Evolutionary conservation across 2,329 filamentous ascomycete genomes (phyloP).

Genomic region (Daldinia sp.): DNA sequence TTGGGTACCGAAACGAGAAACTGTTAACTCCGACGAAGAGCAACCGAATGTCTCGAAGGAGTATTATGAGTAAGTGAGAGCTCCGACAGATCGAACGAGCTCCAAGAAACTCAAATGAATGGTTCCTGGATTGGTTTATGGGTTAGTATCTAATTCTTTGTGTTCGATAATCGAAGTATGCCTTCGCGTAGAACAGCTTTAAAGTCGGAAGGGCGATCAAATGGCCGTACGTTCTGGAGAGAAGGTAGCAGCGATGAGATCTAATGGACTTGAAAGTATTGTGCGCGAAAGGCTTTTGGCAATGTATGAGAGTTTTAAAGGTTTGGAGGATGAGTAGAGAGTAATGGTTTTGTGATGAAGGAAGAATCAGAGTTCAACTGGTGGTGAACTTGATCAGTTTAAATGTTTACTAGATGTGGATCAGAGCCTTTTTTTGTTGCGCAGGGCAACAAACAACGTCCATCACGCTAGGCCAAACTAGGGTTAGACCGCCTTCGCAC

Average conservation of each 20-base stretch:
- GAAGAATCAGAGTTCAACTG: slow-evolving; percentile 37
- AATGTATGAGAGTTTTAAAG: slow-evolving; percentile 15
- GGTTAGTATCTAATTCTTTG: slow-evolving; percentile 56
- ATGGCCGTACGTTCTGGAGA: slow-evolving; percentile 45
- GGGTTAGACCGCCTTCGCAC: slow-evolving; percentile 8
- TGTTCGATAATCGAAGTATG: slow-evolving; percentile 59
- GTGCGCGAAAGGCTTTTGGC: slow-evolving; percentile 43
- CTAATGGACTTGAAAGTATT: slow-evolving; percentile 54
- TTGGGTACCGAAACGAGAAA: slow-evolving; percentile 49
- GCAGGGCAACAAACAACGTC: slow-evolving; percentile 38
- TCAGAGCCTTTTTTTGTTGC: slow-evolving; percentile 35
- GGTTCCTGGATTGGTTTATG: slow-evolving; percentile 58
- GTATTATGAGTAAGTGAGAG: slow-evolving; percentile 47
- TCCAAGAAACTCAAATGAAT: slow-evolving; percentile 69
- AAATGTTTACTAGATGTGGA: slow-evolving; percentile 45
- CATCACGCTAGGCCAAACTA: slow-evolving; percentile 7
- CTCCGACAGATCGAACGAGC: slow-evolving; percentile 57
- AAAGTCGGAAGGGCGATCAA: slow-evolving; percentile 59
- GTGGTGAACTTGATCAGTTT: slow-evolving; percentile 29
- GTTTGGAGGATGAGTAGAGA: slow-evolving; percentile 32
- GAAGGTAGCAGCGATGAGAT: slow-evolving; percentile 54
- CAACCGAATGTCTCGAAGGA: slow-evolving; percentile 58
- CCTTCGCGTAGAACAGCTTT: slow-evolving; percentile 53
- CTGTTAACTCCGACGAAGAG: slow-evolving; percentile 53
- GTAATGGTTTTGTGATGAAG: slow-evolving; percentile 37